Evolutionary conservation across 2,329 filamentous ascomycete genomes (phyloP).

Genomic region (Monosporascus sp.): DNA sequence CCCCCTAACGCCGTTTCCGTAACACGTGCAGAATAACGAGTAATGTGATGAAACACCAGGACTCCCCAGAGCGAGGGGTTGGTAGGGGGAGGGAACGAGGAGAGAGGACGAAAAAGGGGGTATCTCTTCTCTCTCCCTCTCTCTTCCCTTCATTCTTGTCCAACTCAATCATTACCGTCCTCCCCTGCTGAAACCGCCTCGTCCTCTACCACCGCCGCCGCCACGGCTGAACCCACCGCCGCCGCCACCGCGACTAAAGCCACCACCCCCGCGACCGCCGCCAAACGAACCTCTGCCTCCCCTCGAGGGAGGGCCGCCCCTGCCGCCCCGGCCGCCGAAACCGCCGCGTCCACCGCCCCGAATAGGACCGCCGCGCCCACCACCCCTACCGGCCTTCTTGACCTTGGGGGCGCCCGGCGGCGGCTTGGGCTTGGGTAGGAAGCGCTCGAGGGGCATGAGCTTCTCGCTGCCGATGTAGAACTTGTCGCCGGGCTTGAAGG

Average conservation of each 20-base stretch:
- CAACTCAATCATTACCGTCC: slow-evolving; percentile 15
- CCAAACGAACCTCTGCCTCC: slow-evolving; percentile 34
- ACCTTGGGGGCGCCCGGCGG: slow-evolving; percentile 57
- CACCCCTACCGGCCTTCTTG: slow-evolving; percentile 62
- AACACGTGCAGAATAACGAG: no score
- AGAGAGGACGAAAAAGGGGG: no score
- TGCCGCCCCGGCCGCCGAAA: slow-evolving; percentile 55
- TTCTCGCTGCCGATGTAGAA: slow-evolving; percentile 96
- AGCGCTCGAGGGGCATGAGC: slow-evolving; percentile 89
- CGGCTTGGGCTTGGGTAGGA: slow-evolving; percentile 89
- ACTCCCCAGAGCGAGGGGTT: no score
- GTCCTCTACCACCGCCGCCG: slow-evolving; percentile 46
- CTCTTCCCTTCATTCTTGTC: no score
- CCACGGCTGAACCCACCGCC: slow-evolving; percentile 48
- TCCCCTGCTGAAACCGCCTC: slow-evolving; percentile 30
- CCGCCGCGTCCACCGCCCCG: slow-evolving; percentile 22
- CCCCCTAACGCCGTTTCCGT: no score
- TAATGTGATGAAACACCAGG: no score
- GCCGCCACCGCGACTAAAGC: slow-evolving; percentile 3
- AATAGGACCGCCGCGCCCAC: slow-evolving; percentile 37
- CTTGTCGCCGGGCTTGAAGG: slow-evolving; percentile 95
- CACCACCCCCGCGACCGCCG: slow-evolving; percentile 26
- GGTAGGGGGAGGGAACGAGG: no score
- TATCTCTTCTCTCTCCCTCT: no score
- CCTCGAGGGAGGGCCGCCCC: slow-evolving; percentile 37